phyloP scores from a whole-genome alignment of 2,329 filamentous ascomycete genomes.

The Penicillium capsulatum region DNA sequence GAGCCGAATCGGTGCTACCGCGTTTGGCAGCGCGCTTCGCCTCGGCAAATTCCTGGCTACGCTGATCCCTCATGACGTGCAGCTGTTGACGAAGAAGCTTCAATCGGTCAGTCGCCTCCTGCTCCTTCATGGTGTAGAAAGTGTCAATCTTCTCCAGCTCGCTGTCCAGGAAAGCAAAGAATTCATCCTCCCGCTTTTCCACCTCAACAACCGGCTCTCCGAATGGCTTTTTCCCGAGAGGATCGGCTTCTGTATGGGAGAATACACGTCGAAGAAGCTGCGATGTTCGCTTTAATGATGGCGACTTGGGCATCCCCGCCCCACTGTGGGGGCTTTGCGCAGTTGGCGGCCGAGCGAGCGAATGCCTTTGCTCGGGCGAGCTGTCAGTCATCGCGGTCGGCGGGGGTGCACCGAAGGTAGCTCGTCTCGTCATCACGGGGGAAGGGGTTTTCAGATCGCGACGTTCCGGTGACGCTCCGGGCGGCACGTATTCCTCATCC shows the following conservation, averaged over 20 bases:
- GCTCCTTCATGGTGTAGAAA: slow-evolving; percentile 85
- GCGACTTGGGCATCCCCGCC: slow-evolving; percentile 22
- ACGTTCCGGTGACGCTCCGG: slow-evolving; percentile 17
- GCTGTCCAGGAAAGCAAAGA: slow-evolving; percentile 76
- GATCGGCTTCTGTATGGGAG: slow-evolving; percentile 35
- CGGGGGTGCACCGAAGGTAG: slow-evolving; percentile 9
- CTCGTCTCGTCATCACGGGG: slow-evolving; percentile 20
- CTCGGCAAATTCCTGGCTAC: slow-evolving; percentile 65
- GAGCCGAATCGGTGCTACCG: slow-evolving; percentile 20
- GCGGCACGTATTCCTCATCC: slow-evolving; percentile 22
- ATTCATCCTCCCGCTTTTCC: slow-evolving; percentile 72
- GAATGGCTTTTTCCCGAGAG: slow-evolving; percentile 47
- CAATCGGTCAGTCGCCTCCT: slow-evolving; percentile 72
- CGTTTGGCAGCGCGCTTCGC: slow-evolving; percentile 30
- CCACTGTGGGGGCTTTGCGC: slow-evolving; percentile 15
- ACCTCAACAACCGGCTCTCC: slow-evolving; percentile 60
- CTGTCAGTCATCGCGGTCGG: slow-evolving; percentile 2
- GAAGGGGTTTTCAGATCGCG: slow-evolving; percentile 23
- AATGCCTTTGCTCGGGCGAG: slow-evolving; percentile 7
- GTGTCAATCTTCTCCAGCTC: slow-evolving; percentile 87
- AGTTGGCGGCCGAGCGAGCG: slow-evolving; percentile 6
- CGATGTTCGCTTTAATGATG: slow-evolving; percentile 25
- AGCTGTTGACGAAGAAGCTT: slow-evolving; percentile 72
- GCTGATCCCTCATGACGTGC: slow-evolving; percentile 84
- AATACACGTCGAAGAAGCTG: slow-evolving; percentile 41